Conservation (phyloP, 306 rosid genomes). For the Gleditsia sinensis region DNA sequence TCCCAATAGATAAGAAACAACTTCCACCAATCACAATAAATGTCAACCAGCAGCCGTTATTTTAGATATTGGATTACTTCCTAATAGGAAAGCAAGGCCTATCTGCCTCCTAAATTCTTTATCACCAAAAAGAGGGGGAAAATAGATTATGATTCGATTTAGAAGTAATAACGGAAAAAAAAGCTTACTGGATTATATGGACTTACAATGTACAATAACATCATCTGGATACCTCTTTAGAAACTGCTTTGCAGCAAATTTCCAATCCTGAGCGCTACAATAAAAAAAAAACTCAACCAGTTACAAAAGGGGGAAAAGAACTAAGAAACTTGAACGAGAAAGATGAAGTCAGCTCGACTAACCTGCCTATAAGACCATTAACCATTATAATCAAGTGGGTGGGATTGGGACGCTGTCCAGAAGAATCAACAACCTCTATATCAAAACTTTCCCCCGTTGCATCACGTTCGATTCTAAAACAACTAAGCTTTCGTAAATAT, state of each 20-base stretch:
- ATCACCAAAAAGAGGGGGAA: too few species aligned
- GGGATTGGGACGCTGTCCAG: slow-evolving; percentile 33
- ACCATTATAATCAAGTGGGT: slow-evolving; percentile 60
- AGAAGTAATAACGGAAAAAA: too few species aligned
- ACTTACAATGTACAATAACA: slow-evolving; percentile 68
- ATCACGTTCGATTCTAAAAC: slow-evolving; percentile 46
- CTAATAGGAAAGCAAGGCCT: too few species aligned
- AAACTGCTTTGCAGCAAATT: slow-evolving; percentile 57
- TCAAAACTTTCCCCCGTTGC: slow-evolving; percentile 39
- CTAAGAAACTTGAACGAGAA: neutral
- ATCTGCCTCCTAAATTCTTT: too few species aligned
- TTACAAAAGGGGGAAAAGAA: too few species aligned
- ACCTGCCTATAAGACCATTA: slow-evolving; percentile 70
- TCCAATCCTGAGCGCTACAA: slow-evolving; percentile 65
- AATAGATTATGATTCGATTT: too few species aligned
- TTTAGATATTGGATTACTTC: too few species aligned
- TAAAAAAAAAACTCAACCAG: neutral
- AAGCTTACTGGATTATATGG: too few species aligned
- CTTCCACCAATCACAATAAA: too few species aligned
- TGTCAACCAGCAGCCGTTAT: too few species aligned
- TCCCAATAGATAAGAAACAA: too few species aligned
- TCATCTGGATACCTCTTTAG: slow-evolving; percentile 51
- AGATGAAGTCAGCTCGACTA: neutral
- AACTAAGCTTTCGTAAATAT: slow-evolving; percentile 42
- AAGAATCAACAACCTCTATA: slow-evolving; percentile 42